Conservation (phyloP, 441 rosid species). For the Populus hybrid region DNA sequence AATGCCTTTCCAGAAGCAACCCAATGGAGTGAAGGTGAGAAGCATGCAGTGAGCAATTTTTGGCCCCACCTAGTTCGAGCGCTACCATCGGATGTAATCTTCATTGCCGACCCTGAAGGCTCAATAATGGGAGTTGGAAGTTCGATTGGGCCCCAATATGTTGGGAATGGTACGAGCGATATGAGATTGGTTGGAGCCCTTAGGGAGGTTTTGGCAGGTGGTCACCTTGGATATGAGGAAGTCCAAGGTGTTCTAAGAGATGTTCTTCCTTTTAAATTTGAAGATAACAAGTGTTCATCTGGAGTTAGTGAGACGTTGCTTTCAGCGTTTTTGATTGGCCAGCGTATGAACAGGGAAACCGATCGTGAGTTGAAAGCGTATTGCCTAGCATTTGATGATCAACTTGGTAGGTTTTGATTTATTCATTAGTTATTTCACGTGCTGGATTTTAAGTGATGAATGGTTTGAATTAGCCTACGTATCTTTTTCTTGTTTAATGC, state of each 20-base stretch:
- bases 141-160: conserved; percentile 72
- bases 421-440: background rate
- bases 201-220: conserved; percentile 92
- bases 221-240: conserved; percentile 94
- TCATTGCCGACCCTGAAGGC: conserved; percentile 95
- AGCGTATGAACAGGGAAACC: conserved; percentile 95
- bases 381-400: conserved; percentile 96
- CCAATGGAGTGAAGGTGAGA: conserved; percentile 97
- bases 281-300: conserved; percentile 32
- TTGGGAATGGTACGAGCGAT: conserved; percentile 64
- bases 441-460: conserved; percentile 4
- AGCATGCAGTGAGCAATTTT: conserved; percentile 60
- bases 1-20: conserved; percentile 90
- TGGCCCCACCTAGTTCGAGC: conserved; percentile 78
- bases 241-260: conserved; percentile 88
- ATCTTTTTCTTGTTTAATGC: conserved; percentile 22
- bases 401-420: conserved; percentile 57
- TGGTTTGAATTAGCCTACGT: conserved; percentile 7
- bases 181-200: conserved; percentile 97
- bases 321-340: conserved; percentile 95
- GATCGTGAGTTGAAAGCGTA: conserved; percentile 93
- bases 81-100: conserved; percentile 79
- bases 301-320: conserved; percentile 85
- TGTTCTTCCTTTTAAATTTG: conserved; percentile 63
- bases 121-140: conserved; percentile 71